Evolutionary conservation across 2,329 filamentous ascomycete genomes (phyloP), one percentile per base, ranked within the genome.

Genomic region (Aureobasidium sp.): DNA sequence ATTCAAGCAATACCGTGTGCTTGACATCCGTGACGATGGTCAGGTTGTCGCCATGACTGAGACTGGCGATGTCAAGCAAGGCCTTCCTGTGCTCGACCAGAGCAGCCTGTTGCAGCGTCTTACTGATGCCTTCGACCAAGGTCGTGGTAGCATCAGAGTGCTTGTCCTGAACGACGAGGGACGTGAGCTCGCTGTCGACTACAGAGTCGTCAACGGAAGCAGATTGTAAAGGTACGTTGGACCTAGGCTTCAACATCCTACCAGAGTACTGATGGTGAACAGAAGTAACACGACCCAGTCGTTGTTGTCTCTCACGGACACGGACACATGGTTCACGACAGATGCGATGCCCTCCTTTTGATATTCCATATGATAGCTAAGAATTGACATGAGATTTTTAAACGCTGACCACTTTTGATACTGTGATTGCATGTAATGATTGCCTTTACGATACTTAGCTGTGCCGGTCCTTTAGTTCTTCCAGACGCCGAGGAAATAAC

Each of bases 1-100:
- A 78, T 96, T 97, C 89, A 97, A 97, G 89, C 93, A 97, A 82
- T 98, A 98, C 86, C 90, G 93, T 69, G 91, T 98, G 70, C 86
- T 98, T 59, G 93, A 98, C 79, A 86, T 98, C 73, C 85, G 90
- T 73, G 88, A 95, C 62, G 90, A 84, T 66, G 79, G 80, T 67
- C 74, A 76, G 63, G 73, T 98, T 68, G 89, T 94, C 62, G 90
- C 90, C 79, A 97, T 98, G 90, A 98, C 93, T 70, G 93, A 98
- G 86, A 88, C 85, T 61, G 90, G 93, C 66, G 91, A 98, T 71
- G 90, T 98, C 80, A 97, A 97, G 87, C 90, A 95, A 77, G 83
- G 81, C 65, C 80, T 98, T 56, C 82, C 88, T 56, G 89, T 98
- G 72, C 85, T 96, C 71, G 89, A 95, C 78, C 93, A 98, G 83